Percentiles rank a stretch among this genome's conserved stretches.
Evolutionary conservation across 768 basidiomycete genomes (phyloP).

Genomic region (Trametes villosa): DNA sequence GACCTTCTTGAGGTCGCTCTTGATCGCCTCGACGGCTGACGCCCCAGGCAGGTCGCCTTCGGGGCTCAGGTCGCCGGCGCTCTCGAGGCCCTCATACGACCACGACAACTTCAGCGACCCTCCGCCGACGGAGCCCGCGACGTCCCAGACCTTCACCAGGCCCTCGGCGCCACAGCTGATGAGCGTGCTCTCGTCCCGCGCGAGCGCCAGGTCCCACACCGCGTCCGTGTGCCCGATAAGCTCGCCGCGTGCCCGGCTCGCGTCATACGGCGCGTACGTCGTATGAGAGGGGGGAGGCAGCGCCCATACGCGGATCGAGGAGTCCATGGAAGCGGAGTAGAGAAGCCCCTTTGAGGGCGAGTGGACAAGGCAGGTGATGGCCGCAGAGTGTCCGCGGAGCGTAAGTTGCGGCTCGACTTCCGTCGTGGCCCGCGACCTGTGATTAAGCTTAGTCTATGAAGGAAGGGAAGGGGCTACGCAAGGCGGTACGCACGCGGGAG

Average conservation of each 20-base stretch:
- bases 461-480: constrained; percentile 5
- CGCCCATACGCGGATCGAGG: constrained; percentile 91
- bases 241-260: constrained; percentile 73
- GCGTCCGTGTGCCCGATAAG: constrained; percentile 94
- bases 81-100: constrained; percentile 76
- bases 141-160: constrained; percentile 92
- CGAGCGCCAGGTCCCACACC: constrained; percentile 92
- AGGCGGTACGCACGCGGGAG: constrained; percentile 66
- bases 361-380: constrained; percentile 85
- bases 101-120: constrained; percentile 76
- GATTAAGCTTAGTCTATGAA: constrained; percentile 20
- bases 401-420: constrained; percentile 95
- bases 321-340: constrained; percentile 93
- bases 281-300: constrained; percentile 77
- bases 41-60: constrained; percentile 66
- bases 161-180: constrained; percentile 94
- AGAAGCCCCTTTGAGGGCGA: constrained; percentile 76
- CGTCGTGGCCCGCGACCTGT: constrained; percentile 69
- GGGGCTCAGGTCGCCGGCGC: constrained; percentile 41
- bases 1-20: constrained; percentile 81
- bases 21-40: constrained; percentile 83
- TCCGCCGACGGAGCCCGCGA: constrained; percentile 65
- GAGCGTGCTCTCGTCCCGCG: constrained; percentile 80
- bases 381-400: constrained; percentile 89
- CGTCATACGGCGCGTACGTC: constrained; percentile 91